Base-by-base conservation (phyloP, 306 rosid genomes). In the Vigna nakashimae region DNA sequence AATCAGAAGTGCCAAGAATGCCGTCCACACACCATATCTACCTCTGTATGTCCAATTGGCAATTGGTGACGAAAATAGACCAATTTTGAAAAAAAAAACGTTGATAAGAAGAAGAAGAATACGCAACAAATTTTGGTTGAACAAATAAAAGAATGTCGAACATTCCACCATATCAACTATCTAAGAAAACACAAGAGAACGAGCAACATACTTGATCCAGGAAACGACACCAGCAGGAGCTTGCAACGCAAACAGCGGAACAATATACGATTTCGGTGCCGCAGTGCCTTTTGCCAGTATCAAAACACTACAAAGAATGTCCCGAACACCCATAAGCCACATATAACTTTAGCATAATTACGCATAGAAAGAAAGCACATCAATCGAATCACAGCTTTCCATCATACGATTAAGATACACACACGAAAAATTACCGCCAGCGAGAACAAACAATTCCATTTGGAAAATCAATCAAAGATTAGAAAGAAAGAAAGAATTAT, bases 161-260 rank as follows among this genome's bases (percentile, higher is more conserved):
- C 22, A 58, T 20, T 18, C 28, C 13, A 36, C 18, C 5, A 52
- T 42, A 26, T 70, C 55, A 60, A 77, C 12, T 4, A 42, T n/a
- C 67, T 11, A 56, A 42, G 69, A 52, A 80, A 66, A 24, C 48
- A 48, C 32, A 67, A 34, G 46, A 65, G 77, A 77, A 77, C 14
- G 1, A 20, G 20, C 15, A 46, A 50, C 88, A 69, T 85, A 95
- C 99, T 90, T 84, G 16, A 90, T 91, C 97, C 98, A 92, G 32
- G 96, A 65, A 75, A 89, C 26, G 69, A 95, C 40, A 73, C 76
- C 80, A 32, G 83, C 85, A 22, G 99, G 99, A 36, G 98, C 97
- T 88, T 91, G 99, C 43, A 95, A 75, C 42, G 88, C 94, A 87
- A 95, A 76, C 2, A 95, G 81, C 1, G 99, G 99, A 84, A 89